Conservation (phyloP, 176 grass and related monocot species). For the Oryza glaberrima region DNA sequence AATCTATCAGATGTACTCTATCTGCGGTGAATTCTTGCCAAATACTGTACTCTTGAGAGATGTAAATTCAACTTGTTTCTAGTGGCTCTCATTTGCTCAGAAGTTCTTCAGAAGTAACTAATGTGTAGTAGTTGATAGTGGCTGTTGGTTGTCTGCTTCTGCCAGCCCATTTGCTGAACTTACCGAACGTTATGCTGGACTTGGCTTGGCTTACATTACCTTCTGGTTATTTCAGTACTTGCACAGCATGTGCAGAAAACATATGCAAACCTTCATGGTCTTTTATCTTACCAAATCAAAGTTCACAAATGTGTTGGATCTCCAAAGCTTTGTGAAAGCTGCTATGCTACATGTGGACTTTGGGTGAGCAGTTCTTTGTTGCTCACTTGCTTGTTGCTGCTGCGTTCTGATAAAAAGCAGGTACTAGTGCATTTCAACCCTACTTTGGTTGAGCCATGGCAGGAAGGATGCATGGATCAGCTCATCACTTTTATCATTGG, state of each 20-base stretch:
- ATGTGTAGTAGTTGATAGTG: neutral
- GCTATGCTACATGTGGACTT: neutral
- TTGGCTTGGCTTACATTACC: neutral
- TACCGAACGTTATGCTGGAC: slow-evolving; percentile 22
- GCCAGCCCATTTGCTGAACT: neutral
- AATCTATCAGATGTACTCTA: slow-evolving; percentile 24
- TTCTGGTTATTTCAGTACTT: neutral
- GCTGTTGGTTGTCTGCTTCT: neutral
- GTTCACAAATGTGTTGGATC: neutral
- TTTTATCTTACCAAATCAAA: neutral
- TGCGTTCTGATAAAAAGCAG: slow-evolving; percentile 36
- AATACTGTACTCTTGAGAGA: slow-evolving; percentile 11
- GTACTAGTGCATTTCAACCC: neutral
- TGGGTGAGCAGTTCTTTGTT: slow-evolving; percentile 11
- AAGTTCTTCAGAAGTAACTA: slow-evolving; percentile 5
- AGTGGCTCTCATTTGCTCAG: neutral
- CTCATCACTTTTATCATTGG: slow-evolving; percentile 16
- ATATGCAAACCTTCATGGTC: neutral
- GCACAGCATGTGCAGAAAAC: neutral
- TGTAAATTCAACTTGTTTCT: slow-evolving; percentile 40
- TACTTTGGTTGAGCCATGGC: neutral
- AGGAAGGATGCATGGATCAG: slow-evolving; percentile 34
- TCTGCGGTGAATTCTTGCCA: slow-evolving; percentile 39
- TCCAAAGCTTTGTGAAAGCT: neutral
- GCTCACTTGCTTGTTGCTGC: neutral